Evolutionary conservation across 176 grass and related monocot species (phyloP).

Genomic region (Elymus sibiricus): DNA sequence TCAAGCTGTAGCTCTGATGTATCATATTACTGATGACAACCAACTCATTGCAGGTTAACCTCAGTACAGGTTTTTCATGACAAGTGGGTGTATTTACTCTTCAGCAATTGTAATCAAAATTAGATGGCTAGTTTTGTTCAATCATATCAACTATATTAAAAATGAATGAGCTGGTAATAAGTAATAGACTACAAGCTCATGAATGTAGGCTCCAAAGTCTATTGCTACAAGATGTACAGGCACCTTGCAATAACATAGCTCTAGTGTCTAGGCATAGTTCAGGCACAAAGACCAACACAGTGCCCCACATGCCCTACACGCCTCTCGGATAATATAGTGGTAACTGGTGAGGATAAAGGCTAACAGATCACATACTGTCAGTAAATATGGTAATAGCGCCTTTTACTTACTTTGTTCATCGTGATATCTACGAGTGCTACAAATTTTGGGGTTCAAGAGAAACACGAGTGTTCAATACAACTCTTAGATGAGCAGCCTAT

Average conservation of each 20-base stretch:
- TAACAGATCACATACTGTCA: background rate
- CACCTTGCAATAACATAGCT: background rate
- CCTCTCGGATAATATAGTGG: background rate
- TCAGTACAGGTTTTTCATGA: constrained; percentile 9
- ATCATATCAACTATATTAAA: background rate
- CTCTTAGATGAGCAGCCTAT: background rate
- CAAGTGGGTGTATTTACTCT: background rate
- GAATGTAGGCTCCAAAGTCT: background rate
- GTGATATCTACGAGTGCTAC: background rate
- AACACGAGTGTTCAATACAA: background rate
- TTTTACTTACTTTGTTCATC: background rate
- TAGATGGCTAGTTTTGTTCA: background rate
- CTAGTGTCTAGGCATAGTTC: background rate
- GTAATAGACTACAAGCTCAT: constrained; percentile 1
- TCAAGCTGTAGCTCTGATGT: background rate
- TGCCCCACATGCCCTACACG: background rate
- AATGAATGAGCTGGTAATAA: background rate
- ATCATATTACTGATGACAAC: background rate
- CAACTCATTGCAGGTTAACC: background rate
- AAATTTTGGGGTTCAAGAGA: background rate
- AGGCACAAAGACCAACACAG: constrained; percentile 7
- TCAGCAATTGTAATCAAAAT: background rate
- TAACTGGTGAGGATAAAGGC: background rate
- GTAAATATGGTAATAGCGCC: background rate
- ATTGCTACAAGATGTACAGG: background rate